These are phyloP conservation scores for Fomitopsis serialis DNA, from an alignment of 768 basidiomycete species.

Conservation along the genomic window DNA sequence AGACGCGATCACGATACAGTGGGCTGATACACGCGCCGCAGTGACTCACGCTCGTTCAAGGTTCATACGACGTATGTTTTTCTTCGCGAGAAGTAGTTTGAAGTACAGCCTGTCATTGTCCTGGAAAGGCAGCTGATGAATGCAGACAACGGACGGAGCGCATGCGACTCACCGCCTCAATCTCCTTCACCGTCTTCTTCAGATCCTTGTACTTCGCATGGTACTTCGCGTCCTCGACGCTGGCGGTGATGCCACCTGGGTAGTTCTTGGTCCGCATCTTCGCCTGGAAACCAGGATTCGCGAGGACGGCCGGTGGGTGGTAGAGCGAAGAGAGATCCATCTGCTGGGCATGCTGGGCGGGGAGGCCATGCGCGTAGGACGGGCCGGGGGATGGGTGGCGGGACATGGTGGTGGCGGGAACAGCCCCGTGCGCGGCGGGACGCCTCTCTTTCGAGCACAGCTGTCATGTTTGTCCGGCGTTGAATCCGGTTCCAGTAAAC, in stretches of 20 bases:
- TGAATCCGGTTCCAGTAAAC: slow-evolving; percentile 26
- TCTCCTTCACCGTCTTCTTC: slow-evolving; percentile 83
- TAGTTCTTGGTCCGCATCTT: slow-evolving; percentile 13
- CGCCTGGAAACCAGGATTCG: slow-evolving; percentile 4
- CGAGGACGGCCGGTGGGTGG: slow-evolving; percentile 1
- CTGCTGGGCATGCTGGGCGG: slow-evolving; percentile 7
- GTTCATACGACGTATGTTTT: slow-evolving; percentile 81
- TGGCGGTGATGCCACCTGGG: slow-evolving; percentile 56
- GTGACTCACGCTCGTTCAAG: slow-evolving; percentile 79
- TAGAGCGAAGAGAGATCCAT: not conserved
- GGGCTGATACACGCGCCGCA: slow-evolving; percentile 13
- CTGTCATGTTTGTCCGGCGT: slow-evolving; percentile 28
- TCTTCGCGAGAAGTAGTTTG: slow-evolving; percentile 75
- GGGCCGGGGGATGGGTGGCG: slow-evolving; percentile 39
- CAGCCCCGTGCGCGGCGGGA: slow-evolving; percentile 27
- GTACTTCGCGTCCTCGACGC: slow-evolving; percentile 83
- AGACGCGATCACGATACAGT: slow-evolving; percentile 6
- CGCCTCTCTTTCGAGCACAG: slow-evolving; percentile 12
- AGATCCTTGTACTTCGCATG: slow-evolving; percentile 85
- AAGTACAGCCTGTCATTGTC: slow-evolving; percentile 86
- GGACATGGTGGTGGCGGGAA: slow-evolving; percentile 57
- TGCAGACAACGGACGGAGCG: not conserved
- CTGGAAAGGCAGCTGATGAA: slow-evolving; percentile 33
- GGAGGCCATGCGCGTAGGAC: slow-evolving; percentile 17
- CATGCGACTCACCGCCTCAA: slow-evolving; percentile 59